Evolutionary conservation across 495 filamentous ascomycete genomes (phyloP), one percentile per base, ranked within the genome.

Genomic region (Penicillium taxi): DNA sequence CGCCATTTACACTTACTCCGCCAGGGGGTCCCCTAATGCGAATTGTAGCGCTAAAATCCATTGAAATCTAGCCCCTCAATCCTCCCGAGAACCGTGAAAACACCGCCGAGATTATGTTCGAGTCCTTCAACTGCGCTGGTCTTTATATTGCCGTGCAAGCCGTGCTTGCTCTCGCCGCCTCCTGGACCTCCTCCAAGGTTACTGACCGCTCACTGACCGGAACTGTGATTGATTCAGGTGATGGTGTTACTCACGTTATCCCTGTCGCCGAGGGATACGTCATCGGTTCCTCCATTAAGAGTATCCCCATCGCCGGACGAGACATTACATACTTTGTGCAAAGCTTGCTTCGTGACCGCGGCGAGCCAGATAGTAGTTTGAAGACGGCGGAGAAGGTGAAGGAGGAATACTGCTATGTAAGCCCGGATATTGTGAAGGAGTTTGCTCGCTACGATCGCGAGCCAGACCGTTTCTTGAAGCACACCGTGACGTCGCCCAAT

Each of bases 61-160:
- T 20, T n/a, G 4, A 1, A 28, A 5, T 48, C 25, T 49, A 96
- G 86, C 93, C 91, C 39, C 74, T 96, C 41, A 96, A 98, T 64
- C 91, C 91, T 17, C 91, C 91, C 13, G 91, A 98, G 69, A 96
- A 96, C 63, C 88, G 91, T 47, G 91, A 98, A 61, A 96, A 96
- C 61, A 96, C 91, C 14, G 91, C 91, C 60, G 91, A 98, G 60
- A 96, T 98, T 64, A 95, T 98, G 82, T 98, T 98, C 67, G 91
- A 98, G 56, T 94, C 90, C 12, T 98, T 96, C 72, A 98, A 98
- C 62, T 96, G 91, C 65, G 89, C 91, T 38, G 91, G 91, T 61
- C 81, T 98, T 25, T 98, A 98, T 65, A 98, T 98, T 51, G 91
- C 93, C 26, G 91, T 98, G 7, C 91, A 98, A 66, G 91, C 91